These are phyloP conservation scores for Desmodesmus armatus DNA, from an alignment of 139 green algal genomes.

Conservation along the genomic window DNA sequence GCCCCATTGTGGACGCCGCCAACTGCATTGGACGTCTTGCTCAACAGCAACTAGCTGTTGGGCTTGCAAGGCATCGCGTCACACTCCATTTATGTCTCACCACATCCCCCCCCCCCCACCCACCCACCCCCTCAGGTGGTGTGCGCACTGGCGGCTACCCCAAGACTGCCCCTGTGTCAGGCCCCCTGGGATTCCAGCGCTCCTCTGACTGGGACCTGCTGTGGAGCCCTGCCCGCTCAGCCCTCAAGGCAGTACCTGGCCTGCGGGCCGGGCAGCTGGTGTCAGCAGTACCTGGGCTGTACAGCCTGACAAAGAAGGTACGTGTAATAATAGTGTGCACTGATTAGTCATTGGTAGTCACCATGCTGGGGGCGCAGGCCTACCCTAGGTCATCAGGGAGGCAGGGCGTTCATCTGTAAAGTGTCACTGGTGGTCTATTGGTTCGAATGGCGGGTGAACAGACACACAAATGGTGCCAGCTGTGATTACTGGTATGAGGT, in stretches of 20 bases:
- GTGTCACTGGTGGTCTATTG: too few species aligned
- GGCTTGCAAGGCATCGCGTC: neutral
- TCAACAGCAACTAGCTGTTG: too few species aligned
- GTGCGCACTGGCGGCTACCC: constrained; percentile 72
- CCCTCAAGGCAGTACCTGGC: constrained; percentile 51
- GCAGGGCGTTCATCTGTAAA: too few species aligned
- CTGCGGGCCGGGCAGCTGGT: constrained; percentile 67
- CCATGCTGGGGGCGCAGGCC: too few species aligned
- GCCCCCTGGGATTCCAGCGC: constrained; percentile 63
- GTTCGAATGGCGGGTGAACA: too few species aligned
- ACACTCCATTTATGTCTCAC: neutral
- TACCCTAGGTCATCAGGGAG: too few species aligned
- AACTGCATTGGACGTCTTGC: too few species aligned
- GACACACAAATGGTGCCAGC: too few species aligned
- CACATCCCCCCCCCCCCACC: neutral
- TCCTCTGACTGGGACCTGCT: constrained; percentile 71
- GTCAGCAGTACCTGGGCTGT: constrained; percentile 60
- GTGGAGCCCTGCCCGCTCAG: constrained; percentile 65
- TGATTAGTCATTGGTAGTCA: too few species aligned
- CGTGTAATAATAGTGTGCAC: too few species aligned
- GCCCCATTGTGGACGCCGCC: too few species aligned
- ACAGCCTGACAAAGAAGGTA: constrained; percentile 69
- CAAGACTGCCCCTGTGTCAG: constrained; percentile 60
- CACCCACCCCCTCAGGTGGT: constrained; percentile 41
- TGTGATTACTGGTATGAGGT: too few species aligned